Evolutionary conservation across 2,329 filamentous ascomycete genomes (phyloP).

Genomic region (Penicillium sp.): DNA sequence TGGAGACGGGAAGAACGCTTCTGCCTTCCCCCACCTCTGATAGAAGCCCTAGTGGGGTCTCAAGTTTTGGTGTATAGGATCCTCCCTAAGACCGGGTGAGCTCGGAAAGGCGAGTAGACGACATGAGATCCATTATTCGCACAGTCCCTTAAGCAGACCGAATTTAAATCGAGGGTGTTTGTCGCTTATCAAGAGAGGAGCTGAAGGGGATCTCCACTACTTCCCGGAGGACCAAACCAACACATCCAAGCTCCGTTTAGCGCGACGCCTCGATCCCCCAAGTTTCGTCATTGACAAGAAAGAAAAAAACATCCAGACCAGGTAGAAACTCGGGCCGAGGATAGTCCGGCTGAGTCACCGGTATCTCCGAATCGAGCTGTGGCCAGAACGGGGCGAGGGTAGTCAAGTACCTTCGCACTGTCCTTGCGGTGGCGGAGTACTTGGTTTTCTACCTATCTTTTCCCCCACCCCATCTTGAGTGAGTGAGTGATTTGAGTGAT

Average conservation of each 20-base stretch:
- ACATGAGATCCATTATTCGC: conserved; percentile 8
- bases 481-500: conserved; percentile 2
- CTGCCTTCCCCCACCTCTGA: conserved; percentile 14
- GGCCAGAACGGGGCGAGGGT: conserved; percentile 9
- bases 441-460: conserved; percentile 5
- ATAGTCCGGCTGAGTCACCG: conserved; percentile 16
- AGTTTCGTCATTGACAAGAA: conserved; percentile 4
- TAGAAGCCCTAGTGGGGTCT: conserved; percentile 17
- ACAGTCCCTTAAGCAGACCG: conserved; percentile 8
- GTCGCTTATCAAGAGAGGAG: conserved; percentile 10
- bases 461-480: conserved; percentile 3
- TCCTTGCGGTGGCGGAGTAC: conserved; percentile 23
- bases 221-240: too few relatives aligned
- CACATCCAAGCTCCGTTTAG: too few relatives aligned
- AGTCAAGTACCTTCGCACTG: conserved; percentile 15
- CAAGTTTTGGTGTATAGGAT: conserved; percentile 10
- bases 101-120: conserved; percentile 7
- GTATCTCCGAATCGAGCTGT: conserved; percentile 7
- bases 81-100: conserved; percentile 8
- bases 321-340: conserved; percentile 7
- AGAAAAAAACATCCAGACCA: conserved; percentile 2
- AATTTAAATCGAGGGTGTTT: conserved; percentile 14
- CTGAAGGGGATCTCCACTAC: too few relatives aligned
- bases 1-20: too few relatives aligned
- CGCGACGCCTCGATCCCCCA: too few relatives aligned